Evolutionary conservation across 768 basidiomycete genomes (phyloP).

Genomic region (Neoboletus magnificus): DNA sequence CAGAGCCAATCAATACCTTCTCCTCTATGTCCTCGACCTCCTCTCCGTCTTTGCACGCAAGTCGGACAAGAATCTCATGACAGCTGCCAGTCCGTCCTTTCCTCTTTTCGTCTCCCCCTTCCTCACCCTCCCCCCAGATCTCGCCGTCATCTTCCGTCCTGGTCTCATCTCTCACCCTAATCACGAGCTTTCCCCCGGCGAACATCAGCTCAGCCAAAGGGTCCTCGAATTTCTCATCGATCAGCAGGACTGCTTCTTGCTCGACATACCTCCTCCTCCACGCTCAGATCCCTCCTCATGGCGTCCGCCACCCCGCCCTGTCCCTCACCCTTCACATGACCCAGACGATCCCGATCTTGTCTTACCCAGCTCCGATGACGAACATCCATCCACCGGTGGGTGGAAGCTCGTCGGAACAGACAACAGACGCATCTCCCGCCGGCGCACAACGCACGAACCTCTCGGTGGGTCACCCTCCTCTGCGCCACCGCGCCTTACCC

Average conservation of each 20-base stretch:
- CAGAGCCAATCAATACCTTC: constrained; percentile 88
- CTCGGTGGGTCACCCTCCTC: constrained; percentile 33
- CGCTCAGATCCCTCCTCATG: constrained; percentile 31
- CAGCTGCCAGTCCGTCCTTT: constrained; percentile 72
- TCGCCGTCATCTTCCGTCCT: constrained; percentile 96
- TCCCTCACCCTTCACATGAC: constrained; percentile 13
- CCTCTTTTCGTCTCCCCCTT: background rate
- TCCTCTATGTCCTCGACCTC: constrained; percentile 94
- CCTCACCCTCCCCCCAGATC: constrained; percentile 50
- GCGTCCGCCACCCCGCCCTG: constrained; percentile 21
- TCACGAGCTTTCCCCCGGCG: constrained; percentile 81
- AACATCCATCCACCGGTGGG: constrained; percentile 42
- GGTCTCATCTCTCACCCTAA: constrained; percentile 87
- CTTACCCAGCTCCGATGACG: constrained; percentile 48
- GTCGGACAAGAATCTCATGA: constrained; percentile 93
- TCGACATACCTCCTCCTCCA: constrained; percentile 78
- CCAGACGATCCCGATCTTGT: constrained; percentile 47
- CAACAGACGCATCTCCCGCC: constrained; percentile 44
- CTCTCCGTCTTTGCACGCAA: constrained; percentile 93
- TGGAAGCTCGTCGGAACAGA: constrained; percentile 52
- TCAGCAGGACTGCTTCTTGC: constrained; percentile 94
- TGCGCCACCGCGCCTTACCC: constrained; percentile 29
- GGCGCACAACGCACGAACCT: constrained; percentile 55
- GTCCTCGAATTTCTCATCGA: constrained; percentile 95
- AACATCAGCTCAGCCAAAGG: constrained; percentile 83